Conservation (phyloP, 2,329 filamentous ascomycete genomes). For the Ascochyta lentis region DNA sequence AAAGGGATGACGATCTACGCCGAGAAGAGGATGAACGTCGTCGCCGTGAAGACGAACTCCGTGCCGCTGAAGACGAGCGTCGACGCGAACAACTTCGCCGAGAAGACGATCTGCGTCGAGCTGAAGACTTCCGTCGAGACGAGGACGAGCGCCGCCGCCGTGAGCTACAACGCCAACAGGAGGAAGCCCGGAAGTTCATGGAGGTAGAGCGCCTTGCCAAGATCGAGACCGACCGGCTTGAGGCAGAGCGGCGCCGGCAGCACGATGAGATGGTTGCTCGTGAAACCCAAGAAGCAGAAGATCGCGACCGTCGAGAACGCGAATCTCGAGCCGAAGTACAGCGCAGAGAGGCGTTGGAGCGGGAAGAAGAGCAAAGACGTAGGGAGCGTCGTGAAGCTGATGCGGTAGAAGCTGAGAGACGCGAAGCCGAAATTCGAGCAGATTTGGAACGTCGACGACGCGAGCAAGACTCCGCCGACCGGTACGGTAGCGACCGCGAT, state of each 20-base stretch:
- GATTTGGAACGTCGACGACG: constrained; percentile 34
- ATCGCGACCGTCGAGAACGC: constrained; percentile 41
- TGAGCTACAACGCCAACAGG: constrained; percentile 38
- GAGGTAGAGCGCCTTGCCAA: constrained; percentile 39
- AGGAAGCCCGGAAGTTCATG: constrained; percentile 36
- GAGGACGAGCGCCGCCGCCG: constrained; percentile 30
- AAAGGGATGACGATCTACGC: constrained; percentile 27
- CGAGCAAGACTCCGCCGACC: constrained; percentile 33
- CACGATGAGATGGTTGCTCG: constrained; percentile 34
- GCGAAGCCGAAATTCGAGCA: constrained; percentile 40
- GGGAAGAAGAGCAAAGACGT: constrained; percentile 34
- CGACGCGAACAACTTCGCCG: constrained; percentile 30
- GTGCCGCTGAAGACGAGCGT: constrained; percentile 26
- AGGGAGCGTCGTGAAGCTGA: constrained; percentile 37
- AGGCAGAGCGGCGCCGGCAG: constrained; percentile 35
- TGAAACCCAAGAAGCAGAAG: constrained; percentile 37
- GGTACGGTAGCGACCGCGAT: constrained; percentile 33
- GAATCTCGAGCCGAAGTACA: constrained; percentile 36
- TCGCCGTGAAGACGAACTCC: constrained; percentile 19
- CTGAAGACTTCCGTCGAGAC: constrained; percentile 28
- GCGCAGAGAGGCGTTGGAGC: constrained; percentile 39
- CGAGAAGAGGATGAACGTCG: constrained; percentile 25
- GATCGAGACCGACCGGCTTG: constrained; percentile 35
- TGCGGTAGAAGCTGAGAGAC: constrained; percentile 30
- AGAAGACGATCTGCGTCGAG: constrained; percentile 28